Evolutionary conservation across 2,329 filamentous ascomycete species (phyloP), one percentile per base, ranked within the genome.

Genomic region (Aspergillus sp.): DNA sequence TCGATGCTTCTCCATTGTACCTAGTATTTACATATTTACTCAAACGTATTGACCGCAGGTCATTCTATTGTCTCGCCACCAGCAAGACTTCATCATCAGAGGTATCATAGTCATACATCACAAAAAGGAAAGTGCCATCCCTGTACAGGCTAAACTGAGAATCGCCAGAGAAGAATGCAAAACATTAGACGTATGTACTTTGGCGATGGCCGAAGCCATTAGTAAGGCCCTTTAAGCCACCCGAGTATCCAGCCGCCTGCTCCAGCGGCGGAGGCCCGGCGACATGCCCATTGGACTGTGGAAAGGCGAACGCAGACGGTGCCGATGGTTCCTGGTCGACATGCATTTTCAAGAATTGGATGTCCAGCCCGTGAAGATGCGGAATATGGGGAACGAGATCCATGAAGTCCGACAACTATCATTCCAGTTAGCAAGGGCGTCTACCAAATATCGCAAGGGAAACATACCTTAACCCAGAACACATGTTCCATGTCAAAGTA

Each of bases 401-500:
- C 67, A 75, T 72, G 59, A 80, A 79, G 62, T 78, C 77, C 41
- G 76, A 76, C 47, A 78, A 71, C 75, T 77, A 54, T 40, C 21
- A 6, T 34, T n/a, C 2, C 42, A 50, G 51, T 62, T 51, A 63
- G 54, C 32, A 49, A 36, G 21, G n/a, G 17, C 40, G 9, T 38
- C 14, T 14, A 38, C 34, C 5, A 38, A 13, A 9, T 11, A 21
- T 11, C 5, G 16, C n/a, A n/a, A n/a, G n/a, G 7, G 20, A 14
- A 21, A 55, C 71, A 60, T 68, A 77, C 75, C 69, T 72, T 76
- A 54, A 80, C 72, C 77, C 77, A 80, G 58, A 79, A 79, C 45
- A 80, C 66, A 65, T 76, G 76, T 52, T 77, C 71, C 74, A 79
- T 76, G 23, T 68, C 68, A 57, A 75, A 74, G 64, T 78, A 80